A percentile compares a stretch with the other conserved stretches of the same genome.
These are phyloP conservation scores for Trapa incisa DNA, from an alignment of 345 rosid species.

Conservation along the genomic window DNA sequence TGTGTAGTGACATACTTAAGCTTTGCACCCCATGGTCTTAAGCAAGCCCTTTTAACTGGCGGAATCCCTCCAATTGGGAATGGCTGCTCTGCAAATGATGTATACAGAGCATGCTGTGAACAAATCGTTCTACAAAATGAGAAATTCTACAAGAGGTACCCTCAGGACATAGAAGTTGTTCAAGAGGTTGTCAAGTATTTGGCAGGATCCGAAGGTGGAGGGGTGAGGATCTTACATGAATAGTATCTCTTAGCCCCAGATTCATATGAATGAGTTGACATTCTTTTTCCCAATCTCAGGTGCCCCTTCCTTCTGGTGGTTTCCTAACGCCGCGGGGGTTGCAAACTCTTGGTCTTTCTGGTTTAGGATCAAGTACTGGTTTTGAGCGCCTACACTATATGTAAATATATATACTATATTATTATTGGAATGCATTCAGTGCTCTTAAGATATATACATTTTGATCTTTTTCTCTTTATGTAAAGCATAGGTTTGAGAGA, in stretches of 20 bases:
- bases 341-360: conserved; percentile 73
- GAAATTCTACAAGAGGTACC: conserved; percentile 85
- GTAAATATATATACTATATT: conserved; percentile 25
- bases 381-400: conserved; percentile 85
- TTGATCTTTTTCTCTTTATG: not conserved
- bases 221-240: conserved; percentile 35
- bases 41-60: conserved; percentile 81
- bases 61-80: conserved; percentile 77
- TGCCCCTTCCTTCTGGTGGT: conserved; percentile 85
- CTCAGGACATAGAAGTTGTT: conserved; percentile 61
- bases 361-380: conserved; percentile 75
- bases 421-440: not conserved
- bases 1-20: conserved; percentile 84
- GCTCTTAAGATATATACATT: not conserved
- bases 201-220: conserved; percentile 72
- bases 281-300: conserved; percentile 23
- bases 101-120: conserved; percentile 44
- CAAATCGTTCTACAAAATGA: conserved; percentile 59
- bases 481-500: conserved; percentile 58
- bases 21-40: conserved; percentile 83
- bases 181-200: conserved; percentile 47
- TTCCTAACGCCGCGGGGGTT: conserved; percentile 64
- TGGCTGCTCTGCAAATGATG: conserved; percentile 61
- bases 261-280: not conserved
- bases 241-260: not conserved